Evolutionary conservation across 176 grass and related monocot species (phyloP), one percentile per base, ranked within the genome.

Genomic region (Olyra latifolia): DNA sequence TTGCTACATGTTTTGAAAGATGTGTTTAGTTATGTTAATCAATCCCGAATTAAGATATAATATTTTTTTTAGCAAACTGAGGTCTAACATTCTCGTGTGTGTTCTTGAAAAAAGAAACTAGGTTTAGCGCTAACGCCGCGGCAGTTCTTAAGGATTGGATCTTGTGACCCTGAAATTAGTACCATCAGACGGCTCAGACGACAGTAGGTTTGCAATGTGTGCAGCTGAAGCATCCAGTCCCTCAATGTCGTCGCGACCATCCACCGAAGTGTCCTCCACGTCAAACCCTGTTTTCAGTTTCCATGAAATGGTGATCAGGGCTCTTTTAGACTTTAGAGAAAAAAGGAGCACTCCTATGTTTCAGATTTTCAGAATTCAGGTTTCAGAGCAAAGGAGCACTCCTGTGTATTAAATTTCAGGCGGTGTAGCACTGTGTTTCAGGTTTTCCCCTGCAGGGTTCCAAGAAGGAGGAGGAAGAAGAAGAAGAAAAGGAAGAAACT

Each of bases 181-280:
- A 97, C 92, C 95, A 83, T 94, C 87, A 49, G 89, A 61, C 4
- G 95, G 95, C 50, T 97, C 95, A 5, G 89, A 83, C 6, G 92
- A 97, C 60, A 97, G 42, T 44, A 97, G 76, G 85, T 97, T 97
- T 69, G 95, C 89, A 82, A 94, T 83, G 42, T 94, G 92, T 66
- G 92, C 95, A 39, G 92, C 92, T 80, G 91, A 92, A 81, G 82
- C 80, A 84, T 97, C 95, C 59, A 94, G 47, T 23, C 95, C 95
- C 32, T 94, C 92, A 12, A 87, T 73, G 79, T 94, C 95, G 16
- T 94, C 95, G 7, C 82, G 85, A 14, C 87, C 87, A 82, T 97
- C 95, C n/a, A 87, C 73, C 19, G 85, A 92, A 32, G 83, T 82
- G 72, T 97, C 95, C 25, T 85, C 85, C 20, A 92, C 83, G 45